Evolutionary conservation across 176 grass and related monocot species (phyloP).

Genomic region (Hyparrhenia diplandra): DNA sequence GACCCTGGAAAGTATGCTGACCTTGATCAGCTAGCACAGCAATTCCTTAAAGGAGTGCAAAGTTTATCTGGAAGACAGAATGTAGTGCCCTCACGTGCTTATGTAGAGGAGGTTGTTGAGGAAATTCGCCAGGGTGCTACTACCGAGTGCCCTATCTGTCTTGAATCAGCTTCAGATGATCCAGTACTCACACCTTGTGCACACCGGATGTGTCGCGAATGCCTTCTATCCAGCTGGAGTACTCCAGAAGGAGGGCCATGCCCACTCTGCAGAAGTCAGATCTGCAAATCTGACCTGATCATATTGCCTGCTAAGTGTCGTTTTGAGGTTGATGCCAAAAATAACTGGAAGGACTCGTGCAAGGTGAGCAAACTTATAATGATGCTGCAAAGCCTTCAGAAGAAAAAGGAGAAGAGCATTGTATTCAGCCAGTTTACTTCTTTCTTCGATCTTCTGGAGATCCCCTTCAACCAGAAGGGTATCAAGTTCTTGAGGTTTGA

Average conservation of each 20-base stretch:
- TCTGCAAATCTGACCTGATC: constrained; percentile 59
- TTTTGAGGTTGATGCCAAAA: constrained; percentile 59
- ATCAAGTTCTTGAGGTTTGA: constrained; percentile 80
- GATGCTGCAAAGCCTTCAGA: constrained; percentile 43
- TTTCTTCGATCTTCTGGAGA: constrained; percentile 84
- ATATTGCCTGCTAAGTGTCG: constrained; percentile 54
- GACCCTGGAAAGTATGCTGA: constrained; percentile 58
- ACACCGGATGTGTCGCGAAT: constrained; percentile 77
- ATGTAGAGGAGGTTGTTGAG: constrained; percentile 79
- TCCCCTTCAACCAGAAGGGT: constrained; percentile 49
- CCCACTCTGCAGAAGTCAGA: constrained; percentile 56
- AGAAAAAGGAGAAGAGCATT: constrained; percentile 79
- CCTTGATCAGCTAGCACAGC: constrained; percentile 55
- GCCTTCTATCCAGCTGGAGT: constrained; percentile 72
- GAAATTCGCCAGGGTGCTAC: constrained; percentile 62
- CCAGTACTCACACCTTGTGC: constrained; percentile 76
- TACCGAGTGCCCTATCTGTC: constrained; percentile 80
- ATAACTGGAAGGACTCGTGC: constrained; percentile 89
- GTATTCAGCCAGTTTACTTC: constrained; percentile 95
- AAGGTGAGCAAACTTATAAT: constrained; percentile 65
- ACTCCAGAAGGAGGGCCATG: constrained; percentile 51
- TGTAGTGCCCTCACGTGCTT: constrained; percentile 45
- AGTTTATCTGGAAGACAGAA: neutral
- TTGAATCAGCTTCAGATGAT: constrained; percentile 87
- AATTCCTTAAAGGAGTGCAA: constrained; percentile 59